Conservation (phyloP, 306 rosid genomes). For the Phaseolus lunatus region DNA sequence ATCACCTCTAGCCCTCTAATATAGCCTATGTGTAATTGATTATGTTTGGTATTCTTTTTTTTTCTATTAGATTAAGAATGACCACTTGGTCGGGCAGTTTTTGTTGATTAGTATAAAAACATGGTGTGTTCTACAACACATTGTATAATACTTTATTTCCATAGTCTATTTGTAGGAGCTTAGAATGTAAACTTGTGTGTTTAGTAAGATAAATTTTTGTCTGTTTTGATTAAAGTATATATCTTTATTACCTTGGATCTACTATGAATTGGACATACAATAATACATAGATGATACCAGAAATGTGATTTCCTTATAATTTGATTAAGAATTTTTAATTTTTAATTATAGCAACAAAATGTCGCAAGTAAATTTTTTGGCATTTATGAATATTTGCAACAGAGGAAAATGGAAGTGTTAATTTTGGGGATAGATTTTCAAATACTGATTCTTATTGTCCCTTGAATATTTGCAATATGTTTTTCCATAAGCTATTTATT, state of each 20-base stretch:
- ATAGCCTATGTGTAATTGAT: too few relatives aligned
- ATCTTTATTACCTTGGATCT: background rate
- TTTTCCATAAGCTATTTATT: too few relatives aligned
- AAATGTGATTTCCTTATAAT: conserved; percentile 1
- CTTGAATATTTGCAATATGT: too few relatives aligned
- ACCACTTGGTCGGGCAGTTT: background rate
- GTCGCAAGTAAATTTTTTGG: background rate
- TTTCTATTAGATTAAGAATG: background rate
- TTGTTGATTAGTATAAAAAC: too few relatives aligned
- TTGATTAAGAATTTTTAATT: background rate
- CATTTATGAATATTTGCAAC: background rate
- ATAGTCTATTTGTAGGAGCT: background rate
- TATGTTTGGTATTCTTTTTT: too few relatives aligned
- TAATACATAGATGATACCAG: background rate
- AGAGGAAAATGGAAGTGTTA: background rate
- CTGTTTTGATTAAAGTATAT: background rate
- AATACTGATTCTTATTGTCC: background rate
- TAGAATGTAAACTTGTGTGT: background rate
- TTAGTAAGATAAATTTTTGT: background rate
- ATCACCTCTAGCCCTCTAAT: background rate
- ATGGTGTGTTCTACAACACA: background rate
- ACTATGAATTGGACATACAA: background rate
- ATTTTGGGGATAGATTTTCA: background rate
- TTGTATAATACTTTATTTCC: background rate
- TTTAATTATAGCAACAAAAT: background rate